These are phyloP conservation scores for Blastobotrys muscicola DNA, from an alignment of 805 yeast species.

Conservation along the genomic window DNA sequence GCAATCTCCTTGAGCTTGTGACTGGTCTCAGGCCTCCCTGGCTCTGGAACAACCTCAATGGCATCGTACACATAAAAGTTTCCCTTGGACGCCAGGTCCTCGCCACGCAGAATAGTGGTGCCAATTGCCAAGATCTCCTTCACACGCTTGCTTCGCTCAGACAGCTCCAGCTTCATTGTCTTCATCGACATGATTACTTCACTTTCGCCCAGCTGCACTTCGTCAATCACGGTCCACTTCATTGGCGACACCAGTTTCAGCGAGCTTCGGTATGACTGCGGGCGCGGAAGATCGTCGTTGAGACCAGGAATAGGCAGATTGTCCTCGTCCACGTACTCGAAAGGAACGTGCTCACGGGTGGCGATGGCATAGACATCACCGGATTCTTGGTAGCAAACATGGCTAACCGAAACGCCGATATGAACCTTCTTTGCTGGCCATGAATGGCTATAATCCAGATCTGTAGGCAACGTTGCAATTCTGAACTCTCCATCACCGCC, in stretches of 20 bases:
- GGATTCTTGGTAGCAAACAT: slow-evolving; percentile 59
- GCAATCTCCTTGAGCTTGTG: slow-evolving; percentile 65
- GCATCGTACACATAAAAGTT: slow-evolving; percentile 64
- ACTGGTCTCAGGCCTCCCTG: slow-evolving; percentile 74
- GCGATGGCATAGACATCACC: slow-evolving; percentile 56
- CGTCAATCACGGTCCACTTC: slow-evolving; percentile 70
- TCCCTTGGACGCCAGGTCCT: slow-evolving; percentile 75
- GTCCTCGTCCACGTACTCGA: slow-evolving; percentile 64
- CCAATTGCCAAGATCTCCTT: slow-evolving; percentile 74
- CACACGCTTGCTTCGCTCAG: slow-evolving; percentile 30
- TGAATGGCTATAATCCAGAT: slow-evolving; percentile 11
- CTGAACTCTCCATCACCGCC: slow-evolving; percentile 62
- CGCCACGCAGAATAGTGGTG: slow-evolving; percentile 63
- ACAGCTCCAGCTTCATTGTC: slow-evolving; percentile 39
- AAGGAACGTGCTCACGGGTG: slow-evolving; percentile 49
- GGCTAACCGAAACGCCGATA: slow-evolving; percentile 54
- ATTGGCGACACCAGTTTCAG: slow-evolving; percentile 61
- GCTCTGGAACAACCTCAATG: slow-evolving; percentile 81
- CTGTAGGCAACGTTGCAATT: slow-evolving; percentile 23
- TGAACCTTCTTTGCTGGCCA: slow-evolving; percentile 12
- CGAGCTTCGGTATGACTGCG: slow-evolving; percentile 48
- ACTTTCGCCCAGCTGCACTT: slow-evolving; percentile 53
- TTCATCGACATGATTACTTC: slow-evolving; percentile 54
- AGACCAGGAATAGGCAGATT: slow-evolving; percentile 53
- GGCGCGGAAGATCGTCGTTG: slow-evolving; percentile 41